These are phyloP conservation scores for Elsinoe arachidis DNA, from an alignment of 2,329 filamentous ascomycete genomes.

Conservation along the genomic window DNA sequence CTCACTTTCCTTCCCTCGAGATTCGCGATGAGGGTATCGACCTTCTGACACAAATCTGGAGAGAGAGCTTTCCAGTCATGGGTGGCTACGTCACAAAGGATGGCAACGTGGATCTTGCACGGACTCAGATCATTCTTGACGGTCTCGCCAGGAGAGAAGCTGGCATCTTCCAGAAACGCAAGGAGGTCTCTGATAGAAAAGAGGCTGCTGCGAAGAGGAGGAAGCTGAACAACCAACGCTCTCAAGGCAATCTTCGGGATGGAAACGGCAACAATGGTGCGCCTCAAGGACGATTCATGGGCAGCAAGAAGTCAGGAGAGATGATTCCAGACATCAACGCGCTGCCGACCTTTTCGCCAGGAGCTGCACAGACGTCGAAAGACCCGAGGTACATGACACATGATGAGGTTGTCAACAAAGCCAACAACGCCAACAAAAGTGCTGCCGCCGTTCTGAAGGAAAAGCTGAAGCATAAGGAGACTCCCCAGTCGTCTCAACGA, in stretches of 20 bases:
- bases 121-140: slow-evolving; percentile 78
- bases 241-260: slow-evolving; percentile 23
- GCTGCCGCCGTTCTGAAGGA: slow-evolving; percentile 83
- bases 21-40: slow-evolving; percentile 97
- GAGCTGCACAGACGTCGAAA: slow-evolving; percentile 44
- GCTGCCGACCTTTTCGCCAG: slow-evolving; percentile 51
- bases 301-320: slow-evolving; percentile 22
- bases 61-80: slow-evolving; percentile 83
- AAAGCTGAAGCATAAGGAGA: slow-evolving; percentile 45
- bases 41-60: slow-evolving; percentile 92
- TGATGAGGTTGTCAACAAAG: slow-evolving; percentile 71
- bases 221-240: slow-evolving; percentile 43
- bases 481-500: slow-evolving; percentile 22
- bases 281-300: slow-evolving; percentile 20
- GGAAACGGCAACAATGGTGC: slow-evolving; percentile 24
- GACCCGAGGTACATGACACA: slow-evolving; percentile 59
- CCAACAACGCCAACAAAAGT: slow-evolving; percentile 83
- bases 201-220: slow-evolving; percentile 72
- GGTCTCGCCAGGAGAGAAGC: slow-evolving; percentile 90
- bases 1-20: slow-evolving; percentile 92
- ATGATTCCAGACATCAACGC: slow-evolving; percentile 31
- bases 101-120: slow-evolving; percentile 76
- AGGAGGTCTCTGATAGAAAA: slow-evolving; percentile 74
- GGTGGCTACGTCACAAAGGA: slow-evolving; percentile 95
- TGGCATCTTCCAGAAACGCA: slow-evolving; percentile 80